Evolutionary conservation across 805 yeast species (phyloP), one percentile per base, ranked within the genome.

Genomic region (Tetrapisispora phaffii): DNA sequence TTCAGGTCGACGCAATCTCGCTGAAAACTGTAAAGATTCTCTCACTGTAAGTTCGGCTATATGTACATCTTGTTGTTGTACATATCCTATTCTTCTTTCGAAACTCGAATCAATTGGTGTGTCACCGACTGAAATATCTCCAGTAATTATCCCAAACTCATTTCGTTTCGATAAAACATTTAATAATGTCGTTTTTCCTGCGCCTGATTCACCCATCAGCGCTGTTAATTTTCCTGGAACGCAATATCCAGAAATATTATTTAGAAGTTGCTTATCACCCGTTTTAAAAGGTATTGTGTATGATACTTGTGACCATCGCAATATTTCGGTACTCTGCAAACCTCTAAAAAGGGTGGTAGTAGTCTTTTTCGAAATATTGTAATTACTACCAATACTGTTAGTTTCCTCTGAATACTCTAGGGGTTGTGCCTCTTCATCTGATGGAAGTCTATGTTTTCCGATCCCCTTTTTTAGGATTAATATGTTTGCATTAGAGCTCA

Each of bases 161-260:
- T 77, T 74, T 56, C 87, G 73, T 55, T 76, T 77, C 21, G 85
- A 80, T 54, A 81, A 66, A 48, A 77, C 77, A 64, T 81, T 81
- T 49, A 80, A 68, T 49, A 80, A 64, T 2, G 87, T 81, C 16
- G 87, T 81, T 58, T 80, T 80, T 68, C 87, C 87, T 44, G 87
- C 87, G 62, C 86, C 86, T 41, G 85, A 77, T 23, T 80, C 79
- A 51, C 85, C 84, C 82, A 77, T 76, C 44, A 77, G 60, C 1
- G 89, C 89, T 38, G 87, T 82, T 58, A 82, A 63, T 39, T 84
- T 80, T 50, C 87, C 87, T 4, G 87, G 87, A 54, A 77, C 76
- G 42, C 82, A 85, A 77, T 82, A 82, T 35, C 88, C 89, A 56
- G 79, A 81, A 46, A 82, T 82, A 50, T 73, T 71, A 49, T 70